Evolutionary conservation across 805 yeast genomes (phyloP).

Genomic region (Yamadazyma takamatsuzukensis): DNA sequence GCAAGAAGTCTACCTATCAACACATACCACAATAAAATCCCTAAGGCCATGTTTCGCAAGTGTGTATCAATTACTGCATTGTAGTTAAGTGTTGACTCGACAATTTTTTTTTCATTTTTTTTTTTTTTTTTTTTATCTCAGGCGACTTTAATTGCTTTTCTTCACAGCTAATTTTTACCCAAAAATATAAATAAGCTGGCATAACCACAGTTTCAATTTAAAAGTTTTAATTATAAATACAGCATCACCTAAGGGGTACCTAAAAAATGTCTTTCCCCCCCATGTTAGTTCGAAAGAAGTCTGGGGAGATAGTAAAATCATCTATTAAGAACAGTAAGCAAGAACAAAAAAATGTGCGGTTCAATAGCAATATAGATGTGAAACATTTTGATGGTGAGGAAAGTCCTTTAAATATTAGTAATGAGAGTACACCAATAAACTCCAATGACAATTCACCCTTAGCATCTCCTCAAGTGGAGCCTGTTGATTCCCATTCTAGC

Average conservation of each 20-base stretch:
- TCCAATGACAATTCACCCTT: constrained; percentile 2
- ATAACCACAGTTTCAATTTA: not conserved
- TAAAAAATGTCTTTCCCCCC: constrained; percentile 1
- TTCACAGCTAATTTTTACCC: constrained; percentile 1
- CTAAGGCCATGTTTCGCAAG: too few species aligned
- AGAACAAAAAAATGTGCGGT: constrained; percentile 6
- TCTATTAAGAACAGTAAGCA: constrained; percentile 45
- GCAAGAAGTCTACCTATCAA: too few species aligned
- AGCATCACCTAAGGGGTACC: constrained; percentile 1
- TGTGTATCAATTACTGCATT: too few species aligned
- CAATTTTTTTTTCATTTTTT: too few species aligned
- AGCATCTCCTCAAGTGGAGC: constrained; percentile 4
- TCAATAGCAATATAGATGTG: constrained; percentile 33
- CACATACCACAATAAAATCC: not conserved
- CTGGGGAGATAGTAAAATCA: constrained; percentile 81
- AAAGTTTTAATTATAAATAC: not conserved
- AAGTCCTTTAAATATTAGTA: constrained; percentile 8
- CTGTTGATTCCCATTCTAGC: constrained; percentile 2
- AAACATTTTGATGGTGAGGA: constrained; percentile 56
- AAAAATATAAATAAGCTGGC: not conserved
- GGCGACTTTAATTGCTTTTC: constrained; percentile 4
- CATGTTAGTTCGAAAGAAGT: constrained; percentile 61
- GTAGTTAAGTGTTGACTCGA: too few species aligned
- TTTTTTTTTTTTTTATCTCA: constrained; percentile 4
- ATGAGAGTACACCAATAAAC: constrained; percentile 3